phyloP scores from a whole-genome alignment of 2,329 filamentous ascomycete species.

The Alternaria viburni region DNA sequence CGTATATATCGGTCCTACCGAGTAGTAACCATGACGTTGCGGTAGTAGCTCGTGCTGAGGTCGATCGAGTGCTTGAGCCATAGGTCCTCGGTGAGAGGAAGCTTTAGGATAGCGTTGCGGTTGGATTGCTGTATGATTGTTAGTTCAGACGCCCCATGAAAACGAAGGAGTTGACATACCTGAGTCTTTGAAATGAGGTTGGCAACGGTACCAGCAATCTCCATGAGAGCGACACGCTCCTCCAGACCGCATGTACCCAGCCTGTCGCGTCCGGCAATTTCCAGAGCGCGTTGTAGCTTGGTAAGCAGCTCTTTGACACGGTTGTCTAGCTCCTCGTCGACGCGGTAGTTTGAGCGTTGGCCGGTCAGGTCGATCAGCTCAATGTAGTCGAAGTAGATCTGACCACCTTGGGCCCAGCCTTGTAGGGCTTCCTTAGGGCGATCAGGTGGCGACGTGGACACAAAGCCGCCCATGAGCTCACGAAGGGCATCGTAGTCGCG shows the following conservation, averaged over 20 bases:
- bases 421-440: constrained; percentile 55
- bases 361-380: constrained; percentile 53
- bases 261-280: constrained; percentile 48
- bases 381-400: constrained; percentile 74
- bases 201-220: constrained; percentile 79
- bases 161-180: constrained; percentile 26
- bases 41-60: constrained; percentile 72
- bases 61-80: constrained; percentile 73
- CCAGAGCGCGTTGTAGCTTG: constrained; percentile 46
- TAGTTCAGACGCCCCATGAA: constrained; percentile 32
- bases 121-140: constrained; percentile 24
- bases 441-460: constrained; percentile 42
- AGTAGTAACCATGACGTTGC: constrained; percentile 53
- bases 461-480: constrained; percentile 74
- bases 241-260: constrained; percentile 54
- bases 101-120: constrained; percentile 59
- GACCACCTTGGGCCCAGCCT: constrained; percentile 80
- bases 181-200: constrained; percentile 62
- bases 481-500: constrained; percentile 76
- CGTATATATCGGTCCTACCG: constrained; percentile 1
- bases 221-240: constrained; percentile 74
- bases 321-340: constrained; percentile 41
- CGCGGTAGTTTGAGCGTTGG: constrained; percentile 35
- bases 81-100: constrained; percentile 75
- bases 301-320: constrained; percentile 39